Percentiles rank a stretch among this genome's conserved stretches.
These are phyloP conservation scores for Heliocybe sulcata DNA, from an alignment of 1,284 basidiomycete genomes.

Conservation along the genomic window DNA sequence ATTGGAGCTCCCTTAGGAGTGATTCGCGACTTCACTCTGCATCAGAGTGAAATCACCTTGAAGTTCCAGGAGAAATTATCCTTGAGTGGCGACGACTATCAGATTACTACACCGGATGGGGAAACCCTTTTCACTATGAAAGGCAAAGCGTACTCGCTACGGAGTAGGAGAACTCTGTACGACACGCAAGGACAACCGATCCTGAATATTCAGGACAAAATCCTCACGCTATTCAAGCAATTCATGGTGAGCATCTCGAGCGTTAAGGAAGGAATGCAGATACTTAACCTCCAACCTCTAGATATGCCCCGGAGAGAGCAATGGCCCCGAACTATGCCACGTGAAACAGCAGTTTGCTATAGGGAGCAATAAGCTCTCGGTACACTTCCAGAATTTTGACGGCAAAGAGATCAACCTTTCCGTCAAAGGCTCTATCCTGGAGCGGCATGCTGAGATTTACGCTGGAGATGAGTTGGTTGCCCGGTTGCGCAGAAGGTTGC, in stretches of 20 bases:
- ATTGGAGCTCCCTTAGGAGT: not conserved
- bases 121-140: not conserved
- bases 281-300: not conserved
- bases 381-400: not conserved
- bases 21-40: not conserved
- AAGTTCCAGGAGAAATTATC: constrained; percentile 2
- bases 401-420: not conserved
- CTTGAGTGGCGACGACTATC: not conserved
- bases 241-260: not conserved
- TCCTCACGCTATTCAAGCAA: not conserved
- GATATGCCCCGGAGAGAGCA: not conserved
- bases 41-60: constrained; percentile 1
- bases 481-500: not conserved
- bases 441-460: not conserved
- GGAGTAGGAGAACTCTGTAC: not conserved
- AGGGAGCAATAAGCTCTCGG: not conserved
- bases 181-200: not conserved
- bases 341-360: not conserved
- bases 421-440: not conserved
- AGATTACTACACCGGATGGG: not conserved
- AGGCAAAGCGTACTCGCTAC: constrained; percentile 1
- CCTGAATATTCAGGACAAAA: not conserved
- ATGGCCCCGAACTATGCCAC: not conserved
- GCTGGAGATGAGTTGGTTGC: not conserved
- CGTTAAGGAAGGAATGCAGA: too few relatives aligned